Percentiles rank a stretch among this genome's conserved stretches.
These are phyloP conservation scores for Serendipita sp. DNA, from an alignment of 768 basidiomycete genomes.

Conservation along the genomic window DNA sequence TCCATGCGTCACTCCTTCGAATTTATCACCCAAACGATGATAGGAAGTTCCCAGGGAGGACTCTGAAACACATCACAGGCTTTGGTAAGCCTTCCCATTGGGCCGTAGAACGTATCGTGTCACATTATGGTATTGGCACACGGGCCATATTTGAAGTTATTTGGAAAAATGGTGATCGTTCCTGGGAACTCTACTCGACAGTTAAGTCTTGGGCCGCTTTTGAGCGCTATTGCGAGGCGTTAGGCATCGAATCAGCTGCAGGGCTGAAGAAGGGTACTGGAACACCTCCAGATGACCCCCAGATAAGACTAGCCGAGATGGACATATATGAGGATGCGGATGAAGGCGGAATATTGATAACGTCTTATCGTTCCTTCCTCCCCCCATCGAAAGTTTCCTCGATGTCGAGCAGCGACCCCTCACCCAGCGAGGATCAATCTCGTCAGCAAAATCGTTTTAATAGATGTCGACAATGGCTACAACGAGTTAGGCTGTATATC, in stretches of 20 bases:
- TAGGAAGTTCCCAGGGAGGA: slow-evolving; percentile 21
- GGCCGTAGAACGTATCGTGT: slow-evolving; percentile 16
- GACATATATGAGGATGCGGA: too few species aligned
- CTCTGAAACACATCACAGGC: slow-evolving; percentile 14
- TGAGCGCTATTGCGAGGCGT: slow-evolving; percentile 17
- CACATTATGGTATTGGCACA: slow-evolving; percentile 16
- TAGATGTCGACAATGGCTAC: too few species aligned
- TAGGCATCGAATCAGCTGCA: slow-evolving; percentile 13
- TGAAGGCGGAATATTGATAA: too few species aligned
- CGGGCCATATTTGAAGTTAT: slow-evolving; percentile 19
- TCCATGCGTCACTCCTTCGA: slow-evolving; percentile 21
- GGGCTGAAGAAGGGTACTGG: slow-evolving; percentile 5
- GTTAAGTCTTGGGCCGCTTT: slow-evolving; percentile 15
- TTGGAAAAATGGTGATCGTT: slow-evolving; percentile 22
- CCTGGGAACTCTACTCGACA: slow-evolving; percentile 20
- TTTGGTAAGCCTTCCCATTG: slow-evolving; percentile 16
- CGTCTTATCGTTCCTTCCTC: too few species aligned
- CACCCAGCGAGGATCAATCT: too few species aligned
- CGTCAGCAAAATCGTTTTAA: too few species aligned
- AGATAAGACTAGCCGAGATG: not conserved
- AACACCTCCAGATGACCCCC: not conserved
- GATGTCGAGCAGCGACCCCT: too few species aligned
- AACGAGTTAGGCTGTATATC: too few species aligned
- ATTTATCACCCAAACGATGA: slow-evolving; percentile 23
- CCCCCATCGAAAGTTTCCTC: too few species aligned